phyloP scores from a whole-genome alignment of 257 asterid species.

The Rhazya stricta region DNA sequence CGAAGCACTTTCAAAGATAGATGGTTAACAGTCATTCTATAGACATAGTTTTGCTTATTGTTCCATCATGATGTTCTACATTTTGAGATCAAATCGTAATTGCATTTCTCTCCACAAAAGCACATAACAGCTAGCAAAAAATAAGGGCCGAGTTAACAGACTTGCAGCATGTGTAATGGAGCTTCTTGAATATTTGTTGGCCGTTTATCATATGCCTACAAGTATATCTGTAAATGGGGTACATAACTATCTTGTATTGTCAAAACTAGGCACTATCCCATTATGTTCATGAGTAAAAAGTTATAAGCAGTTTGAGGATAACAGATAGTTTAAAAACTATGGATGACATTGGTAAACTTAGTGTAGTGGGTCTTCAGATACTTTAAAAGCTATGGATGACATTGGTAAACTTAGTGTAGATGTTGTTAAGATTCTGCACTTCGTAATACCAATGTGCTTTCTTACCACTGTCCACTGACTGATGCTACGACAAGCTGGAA shows the following conservation, averaged over 20 bases:
- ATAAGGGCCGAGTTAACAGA: neutral
- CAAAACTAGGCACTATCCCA: neutral
- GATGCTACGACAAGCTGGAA: neutral
- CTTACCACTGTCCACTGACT: neutral
- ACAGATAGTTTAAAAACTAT: no score
- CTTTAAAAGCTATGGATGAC: neutral
- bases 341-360: neutral
- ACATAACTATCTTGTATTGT: neutral
- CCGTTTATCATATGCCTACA: neutral
- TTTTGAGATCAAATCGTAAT: neutral
- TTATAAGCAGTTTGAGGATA: neutral
- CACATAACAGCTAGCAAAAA: neutral
- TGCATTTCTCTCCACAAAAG: neutral
- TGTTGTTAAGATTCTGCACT: neutral
- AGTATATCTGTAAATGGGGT: neutral
- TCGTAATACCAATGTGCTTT: neutral
- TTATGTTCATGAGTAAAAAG: neutral
- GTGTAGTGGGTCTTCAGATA: neutral
- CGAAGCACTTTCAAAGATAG: constrained; percentile 1
- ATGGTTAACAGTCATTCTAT: neutral
- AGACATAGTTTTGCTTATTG: neutral
- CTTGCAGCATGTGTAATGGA: neutral
- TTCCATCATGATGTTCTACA: constrained; percentile 1
- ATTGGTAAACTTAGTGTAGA: neutral
- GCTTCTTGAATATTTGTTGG: neutral